Base-by-base conservation (phyloP, 805 yeast genomes). In the Lachancea kluyveri region DNA sequence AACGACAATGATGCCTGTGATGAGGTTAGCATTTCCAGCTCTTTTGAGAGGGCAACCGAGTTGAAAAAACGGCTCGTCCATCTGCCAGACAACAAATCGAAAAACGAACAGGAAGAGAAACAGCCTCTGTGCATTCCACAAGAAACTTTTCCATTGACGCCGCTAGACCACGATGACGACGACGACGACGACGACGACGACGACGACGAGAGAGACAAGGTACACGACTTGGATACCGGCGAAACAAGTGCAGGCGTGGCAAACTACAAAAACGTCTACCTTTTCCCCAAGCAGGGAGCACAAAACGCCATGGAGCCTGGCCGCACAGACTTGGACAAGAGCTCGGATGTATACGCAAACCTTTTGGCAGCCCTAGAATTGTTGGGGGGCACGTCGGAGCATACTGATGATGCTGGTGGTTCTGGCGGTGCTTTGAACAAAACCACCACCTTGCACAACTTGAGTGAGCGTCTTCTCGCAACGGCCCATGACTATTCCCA, bases 101-200 rank as follows among this genome's bases (percentile, higher is more conserved):
- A 19, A 23, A 13, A 6, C 24, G 12, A 19, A 4, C n/a, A 7
- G 6, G n/a, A n/a, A n/a, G n/a, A n/a, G 8, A n/a, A n/a, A n/a
- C n/a, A n/a, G n/a, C n/a, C n/a, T n/a, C n/a, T n/a, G n/a, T n/a
- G n/a, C n/a, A n/a, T n/a, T n/a, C n/a, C n/a, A n/a, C n/a, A n/a
- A n/a, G 46, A 42, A 14, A 28, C 39, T 6, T 43, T 49, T 8
- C 50, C 50, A 3, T 14, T 40, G 26, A 47, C 50, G 1, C 48
- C 50, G 8, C 40, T 36, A 2, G 46, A 39, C 8, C 42, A 36
- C 11, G 38, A 27, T 2, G 10, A 20, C 7, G 19, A n/a, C n/a
- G n/a, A n/a, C n/a, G n/a, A n/a, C n/a, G n/a, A n/a, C n/a, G n/a
- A n/a, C n/a, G n/a, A n/a, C n/a, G n/a, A n/a, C n/a, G n/a, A n/a